Evolutionary conservation across 192 early-diverging fungal species (phyloP), one percentile per base, ranked within the genome.

Genomic region (Entomortierella beljakovae): DNA sequence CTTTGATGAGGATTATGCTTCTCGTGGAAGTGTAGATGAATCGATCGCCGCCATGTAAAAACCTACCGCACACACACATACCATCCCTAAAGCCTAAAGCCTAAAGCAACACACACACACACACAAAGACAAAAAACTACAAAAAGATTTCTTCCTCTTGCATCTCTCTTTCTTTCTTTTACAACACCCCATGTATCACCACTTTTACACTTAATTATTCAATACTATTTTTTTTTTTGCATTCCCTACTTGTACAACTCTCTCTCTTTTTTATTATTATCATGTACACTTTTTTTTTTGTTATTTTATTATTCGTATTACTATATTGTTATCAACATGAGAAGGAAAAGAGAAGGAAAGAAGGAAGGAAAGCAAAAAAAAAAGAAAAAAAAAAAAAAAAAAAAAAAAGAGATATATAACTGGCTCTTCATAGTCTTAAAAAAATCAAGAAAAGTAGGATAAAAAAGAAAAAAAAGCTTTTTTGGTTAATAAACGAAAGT

Each of bases 41-140:
- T 54, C 70, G 15, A 64, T 72, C 16, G 55, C 70, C 6, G 56
- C 70, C 37, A 64, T 73, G 61, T 65, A 53, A 57, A 16, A 23
- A 32, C 10, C 4, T 8, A 22, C 38, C 11, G 31, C 4, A 35
- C 40, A 25, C 57, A 40, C 5, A 57, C 9, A 18, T n/a, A 31
- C 20, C 15, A 23, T 23, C 31, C 25, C 57, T 15, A 9, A 33
- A 34, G 38, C n/a, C n/a, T n/a, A n/a, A n/a, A n/a, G n/a, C n/a
- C n/a, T n/a, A n/a, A n/a, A n/a, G n/a, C 20, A 48, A 32, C 42
- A 62, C 10, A 63, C 22, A 52, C 18, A 6, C 40, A 66, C 10
- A 56, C 55, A 42, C 40, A 56, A 43, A 43, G 43, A 48, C 43
- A 32, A 48, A 33, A 8, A 48, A 48, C 29, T 48, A 34, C 25